Evolutionary conservation across 2,329 filamentous ascomycete species (phyloP).

Genomic region (Apiospora aurea): DNA sequence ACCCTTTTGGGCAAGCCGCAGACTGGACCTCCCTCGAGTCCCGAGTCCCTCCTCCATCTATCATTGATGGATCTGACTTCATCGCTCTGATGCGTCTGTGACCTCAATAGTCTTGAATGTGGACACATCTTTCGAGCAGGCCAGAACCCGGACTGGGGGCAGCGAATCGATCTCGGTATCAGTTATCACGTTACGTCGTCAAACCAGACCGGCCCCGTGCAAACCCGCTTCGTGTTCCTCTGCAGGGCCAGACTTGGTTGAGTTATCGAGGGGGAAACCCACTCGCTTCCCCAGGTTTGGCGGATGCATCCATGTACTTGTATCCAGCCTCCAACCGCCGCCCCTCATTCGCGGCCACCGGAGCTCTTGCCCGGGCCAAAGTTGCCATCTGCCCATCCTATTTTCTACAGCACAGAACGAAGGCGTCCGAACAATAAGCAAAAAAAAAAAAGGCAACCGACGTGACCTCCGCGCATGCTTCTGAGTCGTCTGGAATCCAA

Average conservation of each 20-base stretch:
- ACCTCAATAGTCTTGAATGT: slow-evolving; percentile 1
- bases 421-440: neutral
- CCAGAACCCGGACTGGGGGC: neutral
- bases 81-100: slow-evolving; percentile 20
- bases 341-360: slow-evolving; percentile 17
- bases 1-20: neutral
- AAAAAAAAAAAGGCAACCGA: neutral
- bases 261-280: neutral
- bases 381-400: neutral
- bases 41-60: neutral
- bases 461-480: neutral
- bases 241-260: neutral
- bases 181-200: slow-evolving; percentile 20
- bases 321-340: slow-evolving; percentile 9
- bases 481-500: neutral
- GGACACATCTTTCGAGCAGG: slow-evolving; percentile 4
- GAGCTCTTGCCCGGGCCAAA: slow-evolving; percentile 7
- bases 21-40: neutral
- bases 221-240: neutral
- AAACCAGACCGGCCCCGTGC: neutral
- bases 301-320: slow-evolving; percentile 14
- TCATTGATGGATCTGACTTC: neutral
- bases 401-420: neutral
- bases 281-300: slow-evolving; percentile 3
- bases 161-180: neutral